Percentiles rank a stretch among this genome's conserved stretches.
Conservation (phyloP, 78 protist species). For the Dictyostelium brefeldianum region DNA sequence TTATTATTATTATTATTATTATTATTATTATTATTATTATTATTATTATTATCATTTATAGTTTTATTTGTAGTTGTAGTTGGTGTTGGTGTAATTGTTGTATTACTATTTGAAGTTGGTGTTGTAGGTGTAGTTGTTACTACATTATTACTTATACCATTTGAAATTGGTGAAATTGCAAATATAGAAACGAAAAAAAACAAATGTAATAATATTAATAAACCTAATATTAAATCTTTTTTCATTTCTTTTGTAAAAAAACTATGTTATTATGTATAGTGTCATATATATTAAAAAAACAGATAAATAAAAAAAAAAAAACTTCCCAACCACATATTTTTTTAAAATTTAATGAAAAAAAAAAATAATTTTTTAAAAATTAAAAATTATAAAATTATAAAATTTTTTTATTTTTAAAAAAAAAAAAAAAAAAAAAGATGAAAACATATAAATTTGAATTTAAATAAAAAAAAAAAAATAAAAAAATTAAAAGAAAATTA, state of each 20-base stretch:
- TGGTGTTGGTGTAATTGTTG: neutral
- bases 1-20: conserved; percentile 18
- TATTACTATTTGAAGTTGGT: neutral
- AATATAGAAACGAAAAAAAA: conserved; percentile 15
- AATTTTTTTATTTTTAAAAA: too few species aligned
- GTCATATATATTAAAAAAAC: neutral
- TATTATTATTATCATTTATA: conserved; percentile 1
- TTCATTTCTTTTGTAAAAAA: neutral
- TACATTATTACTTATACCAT: neutral
- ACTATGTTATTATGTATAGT: neutral
- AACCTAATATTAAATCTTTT: neutral
- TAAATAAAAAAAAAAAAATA: neutral
- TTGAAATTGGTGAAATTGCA: neutral
- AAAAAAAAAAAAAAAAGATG: neutral
- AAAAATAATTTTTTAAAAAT: neutral
- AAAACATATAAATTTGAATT: neutral
- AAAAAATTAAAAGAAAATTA: neutral
- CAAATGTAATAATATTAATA: conserved; percentile 2
- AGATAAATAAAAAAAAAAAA: neutral
- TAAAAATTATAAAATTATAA: neutral
- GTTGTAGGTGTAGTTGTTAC: neutral
- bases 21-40: conserved; percentile 10
- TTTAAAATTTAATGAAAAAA: neutral
- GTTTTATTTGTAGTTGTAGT: conserved; percentile 13
- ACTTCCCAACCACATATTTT: neutral